Conservation (phyloP, 257 asterid genomes). For the Solanum dulcamara region DNA sequence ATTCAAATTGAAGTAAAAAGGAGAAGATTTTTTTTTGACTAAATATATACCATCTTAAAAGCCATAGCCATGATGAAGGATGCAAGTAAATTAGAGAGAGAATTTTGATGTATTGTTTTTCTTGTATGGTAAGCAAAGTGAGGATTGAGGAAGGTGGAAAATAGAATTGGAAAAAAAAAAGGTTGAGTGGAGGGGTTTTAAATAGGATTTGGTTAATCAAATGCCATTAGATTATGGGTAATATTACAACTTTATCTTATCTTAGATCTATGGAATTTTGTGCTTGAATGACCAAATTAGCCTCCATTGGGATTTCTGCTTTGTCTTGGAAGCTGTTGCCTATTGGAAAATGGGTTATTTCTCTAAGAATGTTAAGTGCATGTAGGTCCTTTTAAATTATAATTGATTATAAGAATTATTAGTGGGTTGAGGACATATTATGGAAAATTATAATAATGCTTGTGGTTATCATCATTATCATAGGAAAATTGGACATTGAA, state of each 20-base stretch:
- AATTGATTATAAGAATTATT: background rate
- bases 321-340: background rate
- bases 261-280: background rate
- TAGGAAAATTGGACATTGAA: background rate
- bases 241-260: slow-evolving; percentile 30
- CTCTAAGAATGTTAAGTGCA: background rate
- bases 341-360: slow-evolving; percentile 7
- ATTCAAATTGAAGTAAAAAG: background rate
- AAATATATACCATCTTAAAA: slow-evolving; percentile 61
- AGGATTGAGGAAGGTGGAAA: background rate
- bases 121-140: slow-evolving; percentile 4
- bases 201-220: slow-evolving; percentile 31
- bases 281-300: slow-evolving; percentile 4
- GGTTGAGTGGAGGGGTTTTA: slow-evolving; percentile 1
- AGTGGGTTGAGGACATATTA: background rate
- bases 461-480: background rate
- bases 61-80: slow-evolving; percentile 68
- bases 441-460: background rate
- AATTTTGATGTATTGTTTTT: background rate
- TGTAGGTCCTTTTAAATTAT: background rate
- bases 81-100: background rate
- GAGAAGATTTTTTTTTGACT: background rate
- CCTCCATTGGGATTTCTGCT: slow-evolving; percentile 4
- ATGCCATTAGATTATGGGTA: slow-evolving; percentile 22
- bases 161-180: background rate